Base-by-base conservation (phyloP, 2,329 filamentous ascomycete species). In the Amylocarpus encephaloides region DNA sequence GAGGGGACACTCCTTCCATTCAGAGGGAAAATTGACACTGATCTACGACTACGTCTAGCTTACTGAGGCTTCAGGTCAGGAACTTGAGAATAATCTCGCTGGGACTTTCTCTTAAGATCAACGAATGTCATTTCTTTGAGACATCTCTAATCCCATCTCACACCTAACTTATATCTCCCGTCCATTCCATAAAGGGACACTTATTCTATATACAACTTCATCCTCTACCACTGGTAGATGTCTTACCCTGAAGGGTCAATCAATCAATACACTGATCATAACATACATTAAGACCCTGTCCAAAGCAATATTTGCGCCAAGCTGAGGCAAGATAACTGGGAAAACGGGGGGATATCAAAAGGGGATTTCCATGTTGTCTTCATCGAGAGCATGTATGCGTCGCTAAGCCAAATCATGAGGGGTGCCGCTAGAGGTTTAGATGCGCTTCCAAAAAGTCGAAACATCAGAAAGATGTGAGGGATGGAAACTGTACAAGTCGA, bases 331-430 rank as follows among this genome's bases (percentile, higher is more conserved):
- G 40, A 4, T 9, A 32, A 29, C 4, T n/a, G 6, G 40, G 29
- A 26, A 22, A 43, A 16, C 7, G 54, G 52, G 16, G 49, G 52
- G 54, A 57, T 54, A 57, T 55, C 51, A 53, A 43, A 53, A 49
- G 36, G 43, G 26, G 5, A n/a, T 47, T 36, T 45, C 15, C 19
- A n/a, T 45, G 34, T 45, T 40, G n/a, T 36, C 34, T 36, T 44
- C 16, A 51, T 54, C 48, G 48, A 50, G 54, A 52, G 49, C 44
- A 58, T 56, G 56, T 46, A 49, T 54, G 56, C 50, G 41, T 54
- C 55, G 52, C 55, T 58, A 55, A 59, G 49, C 50, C 46, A 52
- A 56, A 58, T 53, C 47, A 45, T 51, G 22, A 5, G 38, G 39
- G 39, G 43, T 41, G 38, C 46, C 16, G 12, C 18, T 44, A 44